These are phyloP conservation scores for Botrytis squamosa DNA, from an alignment of 2,329 filamentous ascomycete genomes.

Conservation along the genomic window DNA sequence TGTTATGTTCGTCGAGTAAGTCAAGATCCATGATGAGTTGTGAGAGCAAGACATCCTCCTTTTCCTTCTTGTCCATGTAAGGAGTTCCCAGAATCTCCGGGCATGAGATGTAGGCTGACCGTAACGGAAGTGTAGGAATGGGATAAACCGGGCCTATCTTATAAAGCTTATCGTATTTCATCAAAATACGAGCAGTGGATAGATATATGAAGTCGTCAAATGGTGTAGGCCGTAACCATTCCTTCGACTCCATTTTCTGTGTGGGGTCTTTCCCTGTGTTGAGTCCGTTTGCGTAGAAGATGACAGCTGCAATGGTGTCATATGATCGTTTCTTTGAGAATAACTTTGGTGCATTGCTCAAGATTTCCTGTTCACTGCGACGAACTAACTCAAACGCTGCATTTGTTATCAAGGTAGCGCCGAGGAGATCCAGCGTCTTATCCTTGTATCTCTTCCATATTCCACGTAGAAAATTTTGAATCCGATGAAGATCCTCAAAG, in stretches of 20 bases:
- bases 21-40: not conserved
- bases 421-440: not conserved
- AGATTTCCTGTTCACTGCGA: not conserved
- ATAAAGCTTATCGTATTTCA: not conserved
- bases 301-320: not conserved
- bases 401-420: not conserved
- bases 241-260: not conserved
- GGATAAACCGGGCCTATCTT: not conserved
- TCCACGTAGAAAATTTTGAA: not conserved
- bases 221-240: not conserved
- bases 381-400: not conserved
- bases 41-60: not conserved
- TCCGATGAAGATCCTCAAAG: conserved; percentile 1
- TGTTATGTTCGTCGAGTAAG: too few relatives aligned
- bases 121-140: not conserved
- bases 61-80: conserved; percentile 1
- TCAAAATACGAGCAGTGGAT: not conserved
- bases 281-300: not conserved
- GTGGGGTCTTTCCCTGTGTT: not conserved
- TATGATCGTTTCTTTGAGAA: not conserved
- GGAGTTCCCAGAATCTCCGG: not conserved
- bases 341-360: not conserved
- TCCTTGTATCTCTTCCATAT: not conserved
- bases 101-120: not conserved
- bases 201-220: conserved; percentile 9